Evolutionary conservation across 192 early-diverging fungal species (phyloP).

Genomic region (Coemansia sp.): DNA sequence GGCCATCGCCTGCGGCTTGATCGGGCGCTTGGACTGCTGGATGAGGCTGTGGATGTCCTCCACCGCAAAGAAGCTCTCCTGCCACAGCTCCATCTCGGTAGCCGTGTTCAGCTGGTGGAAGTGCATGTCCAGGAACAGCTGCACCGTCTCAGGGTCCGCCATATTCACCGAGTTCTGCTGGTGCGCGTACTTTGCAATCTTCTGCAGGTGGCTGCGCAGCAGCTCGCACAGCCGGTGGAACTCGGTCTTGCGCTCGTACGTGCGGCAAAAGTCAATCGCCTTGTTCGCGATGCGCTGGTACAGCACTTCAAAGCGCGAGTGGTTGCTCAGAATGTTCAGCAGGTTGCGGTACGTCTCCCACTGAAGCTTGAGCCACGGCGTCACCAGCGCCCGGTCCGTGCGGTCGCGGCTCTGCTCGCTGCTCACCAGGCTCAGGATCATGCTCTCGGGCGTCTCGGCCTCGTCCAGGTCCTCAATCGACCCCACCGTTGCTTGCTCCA

Average conservation of each 20-base stretch:
- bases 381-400: conserved; percentile 96
- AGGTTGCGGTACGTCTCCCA: conserved; percentile 99
- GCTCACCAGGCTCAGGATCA: conserved; percentile 93
- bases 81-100: conserved; percentile 97
- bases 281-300: conserved; percentile 90
- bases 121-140: conserved; percentile 94
- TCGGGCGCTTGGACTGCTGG: conserved; percentile 84
- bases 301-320: conserved; percentile 87
- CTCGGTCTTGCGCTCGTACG: conserved; percentile 95
- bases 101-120: conserved; percentile 96
- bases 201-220: conserved; percentile 89
- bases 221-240: conserved; percentile 98
- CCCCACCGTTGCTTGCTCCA: conserved; percentile 83
- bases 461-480: conserved; percentile 94
- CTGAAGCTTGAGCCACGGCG: conserved; percentile 98
- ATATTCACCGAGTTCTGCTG: conserved; percentile 93
- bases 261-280: conserved; percentile 96
- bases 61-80: conserved; percentile 95
- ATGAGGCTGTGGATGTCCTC: conserved; percentile 98
- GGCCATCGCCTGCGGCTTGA: conserved; percentile 93
- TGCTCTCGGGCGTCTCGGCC: conserved; percentile 93
- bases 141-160: conserved; percentile 93
- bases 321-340: conserved; percentile 96
- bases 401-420: conserved; percentile 94
- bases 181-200: conserved; percentile 83